A percentile compares a stretch with the other conserved stretches of the same genome.
These are phyloP conservation scores for Butyriboletus appendiculatus DNA, from an alignment of 1,284 basidiomycete genomes.

Conservation along the genomic window DNA sequence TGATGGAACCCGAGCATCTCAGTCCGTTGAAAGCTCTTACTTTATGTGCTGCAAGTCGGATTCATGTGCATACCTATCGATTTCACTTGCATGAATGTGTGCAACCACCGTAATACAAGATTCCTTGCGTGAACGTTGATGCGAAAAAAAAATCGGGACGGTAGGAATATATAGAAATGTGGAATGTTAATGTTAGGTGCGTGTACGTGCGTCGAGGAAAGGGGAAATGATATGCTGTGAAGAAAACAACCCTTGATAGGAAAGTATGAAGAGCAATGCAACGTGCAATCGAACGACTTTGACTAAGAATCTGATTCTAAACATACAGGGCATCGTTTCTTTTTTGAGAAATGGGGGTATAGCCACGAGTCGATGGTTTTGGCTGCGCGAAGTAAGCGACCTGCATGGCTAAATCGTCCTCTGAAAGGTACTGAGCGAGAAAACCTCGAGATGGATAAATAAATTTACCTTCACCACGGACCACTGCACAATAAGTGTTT, in stretches of 20 bases:
- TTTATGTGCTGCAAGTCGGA: not conserved
- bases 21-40: not conserved
- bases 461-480: conserved; percentile 66
- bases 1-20: not conserved
- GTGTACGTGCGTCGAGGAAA: not conserved
- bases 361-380: not conserved
- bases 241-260: not conserved
- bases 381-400: not conserved
- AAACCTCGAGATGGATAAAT: not conserved
- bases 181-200: conserved; percentile 3
- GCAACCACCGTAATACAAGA: conserved; percentile 9
- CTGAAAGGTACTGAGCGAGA: conserved; percentile 21
- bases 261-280: not conserved
- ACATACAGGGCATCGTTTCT: conserved; percentile 1
- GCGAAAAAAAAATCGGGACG: not conserved
- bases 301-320: not conserved
- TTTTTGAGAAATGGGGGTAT: conserved; percentile 9
- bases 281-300: not conserved
- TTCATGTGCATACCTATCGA: conserved; percentile 10
- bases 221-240: conserved; percentile 3
- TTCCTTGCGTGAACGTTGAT: conserved; percentile 7
- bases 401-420: conserved; percentile 33
- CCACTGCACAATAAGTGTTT: conserved; percentile 71
- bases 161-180: conserved; percentile 1
- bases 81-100: conserved; percentile 14